Percentiles rank a stretch among this genome's conserved stretches.
phyloP scores from a whole-genome alignment of 2,329 filamentous ascomycete genomes.

The Pseudogymnoascus sp. region DNA sequence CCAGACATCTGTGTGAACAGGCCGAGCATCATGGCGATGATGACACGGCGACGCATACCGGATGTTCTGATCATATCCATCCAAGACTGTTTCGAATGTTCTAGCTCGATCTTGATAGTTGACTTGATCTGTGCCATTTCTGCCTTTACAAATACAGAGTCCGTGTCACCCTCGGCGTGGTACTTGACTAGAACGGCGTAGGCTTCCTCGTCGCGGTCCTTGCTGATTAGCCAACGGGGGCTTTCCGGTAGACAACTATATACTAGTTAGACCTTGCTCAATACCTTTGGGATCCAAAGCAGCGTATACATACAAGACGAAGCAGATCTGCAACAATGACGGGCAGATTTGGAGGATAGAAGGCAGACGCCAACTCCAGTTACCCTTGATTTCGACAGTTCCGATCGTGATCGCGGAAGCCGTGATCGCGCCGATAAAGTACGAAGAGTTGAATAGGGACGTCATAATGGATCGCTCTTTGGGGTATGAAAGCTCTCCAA shows the following conservation, averaged over 20 bases:
- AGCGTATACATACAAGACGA: slow-evolving; percentile 18
- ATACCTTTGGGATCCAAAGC: background rate
- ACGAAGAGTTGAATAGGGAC: slow-evolving; percentile 46
- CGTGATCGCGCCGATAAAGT: slow-evolving; percentile 38
- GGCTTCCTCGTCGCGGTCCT: slow-evolving; percentile 49
- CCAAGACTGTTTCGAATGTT: slow-evolving; percentile 46
- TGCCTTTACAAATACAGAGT: slow-evolving; percentile 44
- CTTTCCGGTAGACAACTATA: slow-evolving; percentile 42
- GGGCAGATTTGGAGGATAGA: slow-evolving; percentile 32
- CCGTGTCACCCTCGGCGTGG: slow-evolving; percentile 42
- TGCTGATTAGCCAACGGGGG: slow-evolving; percentile 47
- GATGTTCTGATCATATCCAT: slow-evolving; percentile 40
- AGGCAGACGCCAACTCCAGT: slow-evolving; percentile 35
- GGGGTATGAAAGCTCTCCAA: slow-evolving; percentile 46
- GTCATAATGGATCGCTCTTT: slow-evolving; percentile 45
- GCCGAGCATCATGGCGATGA: slow-evolving; percentile 41
- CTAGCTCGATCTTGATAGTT: slow-evolving; percentile 46
- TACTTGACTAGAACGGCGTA: slow-evolving; percentile 42
- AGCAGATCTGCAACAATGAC: slow-evolving; percentile 20
- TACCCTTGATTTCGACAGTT: slow-evolving; percentile 33
- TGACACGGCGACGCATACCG: slow-evolving; percentile 40
- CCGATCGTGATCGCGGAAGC: slow-evolving; percentile 36
- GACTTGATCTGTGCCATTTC: slow-evolving; percentile 53
- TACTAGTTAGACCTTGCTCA: background rate
- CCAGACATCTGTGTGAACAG: slow-evolving; percentile 47